Percentiles rank a stretch among this genome's conserved stretches.
phyloP scores from a whole-genome alignment of 2,329 filamentous ascomycete genomes.

The Ustilaginoidea virens region DNA sequence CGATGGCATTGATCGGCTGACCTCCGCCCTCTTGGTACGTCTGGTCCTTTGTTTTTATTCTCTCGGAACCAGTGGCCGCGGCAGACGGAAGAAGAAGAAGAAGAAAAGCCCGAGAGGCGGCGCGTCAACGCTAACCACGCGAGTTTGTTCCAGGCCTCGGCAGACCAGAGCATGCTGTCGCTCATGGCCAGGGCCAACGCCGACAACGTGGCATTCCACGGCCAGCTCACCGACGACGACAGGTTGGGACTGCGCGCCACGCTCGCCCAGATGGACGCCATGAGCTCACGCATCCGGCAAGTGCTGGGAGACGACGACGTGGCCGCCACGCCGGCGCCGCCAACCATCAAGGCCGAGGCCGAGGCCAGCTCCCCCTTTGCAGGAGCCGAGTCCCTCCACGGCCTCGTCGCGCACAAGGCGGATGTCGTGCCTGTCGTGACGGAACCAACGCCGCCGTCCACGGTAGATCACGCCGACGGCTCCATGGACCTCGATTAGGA shows the following conservation, averaged over 20 bases:
- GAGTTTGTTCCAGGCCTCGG: constrained; percentile 23
- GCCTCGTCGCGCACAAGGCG: constrained; percentile 13
- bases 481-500: constrained; percentile 26
- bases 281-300: constrained; percentile 26
- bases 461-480: constrained; percentile 21
- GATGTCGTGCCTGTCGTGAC: constrained; percentile 15
- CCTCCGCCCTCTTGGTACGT: constrained; percentile 49
- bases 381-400: constrained; percentile 8
- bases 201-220: constrained; percentile 23
- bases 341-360: constrained; percentile 9
- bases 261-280: constrained; percentile 29
- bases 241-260: constrained; percentile 30
- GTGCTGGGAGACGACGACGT: constrained; percentile 22
- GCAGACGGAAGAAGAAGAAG: too few species aligned
- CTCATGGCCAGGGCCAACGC: constrained; percentile 33
- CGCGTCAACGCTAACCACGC: too few species aligned
- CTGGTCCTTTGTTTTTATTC: too few species aligned
- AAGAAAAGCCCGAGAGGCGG: neutral
- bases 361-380: constrained; percentile 12
- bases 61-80: too few species aligned
- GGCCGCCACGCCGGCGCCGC: constrained; percentile 7
- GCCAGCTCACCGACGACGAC: constrained; percentile 26
- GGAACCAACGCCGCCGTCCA: constrained; percentile 24
- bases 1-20: constrained; percentile 35
- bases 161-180: constrained; percentile 27